Evolutionary conservation across 495 filamentous ascomycete species (phyloP).

Genomic region (Tuber aestivum): DNA sequence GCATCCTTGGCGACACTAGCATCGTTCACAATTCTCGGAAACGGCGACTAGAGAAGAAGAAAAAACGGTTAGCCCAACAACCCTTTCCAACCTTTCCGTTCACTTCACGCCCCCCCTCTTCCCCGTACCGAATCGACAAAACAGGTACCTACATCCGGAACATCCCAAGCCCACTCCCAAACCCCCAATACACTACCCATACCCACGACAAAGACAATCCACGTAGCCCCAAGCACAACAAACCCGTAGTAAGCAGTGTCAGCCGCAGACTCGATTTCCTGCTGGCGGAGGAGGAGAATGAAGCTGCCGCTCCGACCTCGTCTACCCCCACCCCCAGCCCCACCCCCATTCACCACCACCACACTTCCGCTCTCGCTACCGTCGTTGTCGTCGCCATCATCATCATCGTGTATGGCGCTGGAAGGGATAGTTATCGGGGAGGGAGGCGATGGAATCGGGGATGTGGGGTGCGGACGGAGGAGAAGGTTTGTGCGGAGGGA

Average conservation of each 20-base stretch:
- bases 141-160: constrained; percentile 44
- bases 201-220: constrained; percentile 88
- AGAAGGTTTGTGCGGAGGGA: neutral
- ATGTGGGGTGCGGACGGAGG: neutral
- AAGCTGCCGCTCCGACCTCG: neutral
- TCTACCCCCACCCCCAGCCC: no score
- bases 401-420: neutral
- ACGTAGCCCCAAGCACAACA: constrained; percentile 81
- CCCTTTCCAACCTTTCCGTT: neutral
- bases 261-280: constrained; percentile 40
- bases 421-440: neutral
- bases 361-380: neutral
- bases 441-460: neutral
- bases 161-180: constrained; percentile 99
- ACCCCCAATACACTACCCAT: constrained; percentile 94
- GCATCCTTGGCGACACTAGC: constrained; percentile 48
- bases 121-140: neutral
- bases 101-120: neutral
- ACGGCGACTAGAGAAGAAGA: constrained; percentile 20
- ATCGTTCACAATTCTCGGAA: constrained; percentile 12
- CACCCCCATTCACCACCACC: neutral
- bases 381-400: neutral
- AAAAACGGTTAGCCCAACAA: constrained; percentile 8
- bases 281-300: constrained; percentile 16
- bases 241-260: constrained; percentile 97